Conservation (phyloP, 495 filamentous ascomycete genomes). For the Hypoxylon cercidicola region DNA sequence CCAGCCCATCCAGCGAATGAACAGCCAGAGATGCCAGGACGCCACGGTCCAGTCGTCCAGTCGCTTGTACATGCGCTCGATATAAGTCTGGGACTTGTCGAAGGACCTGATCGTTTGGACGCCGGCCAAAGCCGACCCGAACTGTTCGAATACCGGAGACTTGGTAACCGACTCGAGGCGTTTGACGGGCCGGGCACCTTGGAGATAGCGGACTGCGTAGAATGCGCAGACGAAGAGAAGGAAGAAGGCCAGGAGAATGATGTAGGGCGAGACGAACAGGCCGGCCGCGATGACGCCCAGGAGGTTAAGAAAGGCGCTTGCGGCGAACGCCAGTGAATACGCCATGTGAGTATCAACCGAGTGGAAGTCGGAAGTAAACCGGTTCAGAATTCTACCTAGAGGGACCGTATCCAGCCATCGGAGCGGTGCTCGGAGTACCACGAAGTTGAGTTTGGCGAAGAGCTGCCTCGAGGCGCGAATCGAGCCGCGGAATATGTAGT, state of each 20-base stretch:
- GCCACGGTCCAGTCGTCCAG: slow-evolving; percentile 72
- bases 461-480: slow-evolving; percentile 71
- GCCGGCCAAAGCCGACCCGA: slow-evolving; percentile 75
- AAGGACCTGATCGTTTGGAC: slow-evolving; percentile 81
- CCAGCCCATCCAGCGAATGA: slow-evolving; percentile 79
- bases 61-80: slow-evolving; percentile 70
- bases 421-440: slow-evolving; percentile 74
- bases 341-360: slow-evolving; percentile 73
- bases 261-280: slow-evolving; percentile 69
- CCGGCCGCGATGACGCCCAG: slow-evolving; percentile 69
- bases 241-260: slow-evolving; percentile 66
- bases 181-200: slow-evolving; percentile 79
- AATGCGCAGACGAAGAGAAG: slow-evolving; percentile 65
- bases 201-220: slow-evolving; percentile 69
- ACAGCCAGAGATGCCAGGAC: slow-evolving; percentile 74
- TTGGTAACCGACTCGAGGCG: slow-evolving; percentile 77
- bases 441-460: slow-evolving; percentile 70
- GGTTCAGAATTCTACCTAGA: slow-evolving; percentile 79
- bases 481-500: slow-evolving; percentile 67
- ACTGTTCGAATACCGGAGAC: slow-evolving; percentile 81
- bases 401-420: slow-evolving; percentile 87
- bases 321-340: slow-evolving; percentile 65
- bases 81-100: slow-evolving; percentile 69
- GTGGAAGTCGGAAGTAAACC: slow-evolving; percentile 82
- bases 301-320: slow-evolving; percentile 62